phyloP scores from a whole-genome alignment of 176 grass and related monocot species.

The Carex pumila region DNA sequence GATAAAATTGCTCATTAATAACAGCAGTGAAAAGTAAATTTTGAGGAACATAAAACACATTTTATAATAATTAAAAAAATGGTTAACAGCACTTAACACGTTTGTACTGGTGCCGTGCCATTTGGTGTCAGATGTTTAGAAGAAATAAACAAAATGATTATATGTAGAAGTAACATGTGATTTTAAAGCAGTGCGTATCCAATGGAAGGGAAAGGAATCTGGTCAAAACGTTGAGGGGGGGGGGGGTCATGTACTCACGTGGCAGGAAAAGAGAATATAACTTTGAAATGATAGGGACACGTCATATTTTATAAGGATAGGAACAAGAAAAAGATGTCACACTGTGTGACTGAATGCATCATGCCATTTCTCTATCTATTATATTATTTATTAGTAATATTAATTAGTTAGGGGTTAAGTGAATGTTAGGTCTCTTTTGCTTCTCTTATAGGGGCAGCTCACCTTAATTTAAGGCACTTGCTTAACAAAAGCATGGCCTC shows the following conservation, averaged over 20 bases:
- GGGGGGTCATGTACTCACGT: neutral
- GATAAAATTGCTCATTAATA: no score
- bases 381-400: neutral
- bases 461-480: neutral
- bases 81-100: neutral
- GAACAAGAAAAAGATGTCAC: neutral
- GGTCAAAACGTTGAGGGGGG: constrained; percentile 23
- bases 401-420: neutral
- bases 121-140: neutral
- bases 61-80: neutral
- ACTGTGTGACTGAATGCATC: neutral
- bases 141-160: neutral
- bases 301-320: neutral
- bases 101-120: neutral
- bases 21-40: neutral
- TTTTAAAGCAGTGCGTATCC: constrained; percentile 13
- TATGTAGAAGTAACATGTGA: neutral
- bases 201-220: constrained; percentile 23
- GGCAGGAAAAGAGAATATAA: neutral
- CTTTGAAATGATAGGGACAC: constrained; percentile 21
- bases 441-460: neutral
- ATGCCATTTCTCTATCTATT: neutral
- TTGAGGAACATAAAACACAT: neutral
- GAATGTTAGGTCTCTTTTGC: neutral
- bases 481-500: neutral